These are phyloP conservation scores for Recurvomyces mirabilis DNA, from an alignment of 495 filamentous ascomycete species.

Conservation along the genomic window DNA sequence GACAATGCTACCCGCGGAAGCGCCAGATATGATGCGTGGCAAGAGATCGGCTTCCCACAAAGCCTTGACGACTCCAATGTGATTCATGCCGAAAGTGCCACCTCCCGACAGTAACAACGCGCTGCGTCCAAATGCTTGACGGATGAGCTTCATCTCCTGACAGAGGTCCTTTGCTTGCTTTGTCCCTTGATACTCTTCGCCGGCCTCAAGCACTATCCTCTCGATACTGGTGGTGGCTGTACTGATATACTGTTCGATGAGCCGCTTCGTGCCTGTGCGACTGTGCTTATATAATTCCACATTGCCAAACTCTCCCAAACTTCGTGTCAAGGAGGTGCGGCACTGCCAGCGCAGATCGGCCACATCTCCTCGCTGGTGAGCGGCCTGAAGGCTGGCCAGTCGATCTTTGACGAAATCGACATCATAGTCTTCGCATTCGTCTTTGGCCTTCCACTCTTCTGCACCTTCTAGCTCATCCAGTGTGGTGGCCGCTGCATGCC, in stretches of 20 bases:
- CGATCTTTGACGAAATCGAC: conserved; percentile 53
- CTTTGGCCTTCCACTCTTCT: conserved; percentile 65
- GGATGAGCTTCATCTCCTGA: conserved; percentile 61
- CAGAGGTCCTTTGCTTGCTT: conserved; percentile 56
- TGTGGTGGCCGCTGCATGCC: conserved; percentile 51
- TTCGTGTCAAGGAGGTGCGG: conserved; percentile 67
- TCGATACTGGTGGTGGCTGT: conserved; percentile 62
- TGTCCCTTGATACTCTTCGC: conserved; percentile 32
- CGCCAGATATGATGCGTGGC: conserved; percentile 85
- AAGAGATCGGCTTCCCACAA: conserved; percentile 65
- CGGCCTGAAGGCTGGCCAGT: conserved; percentile 62
- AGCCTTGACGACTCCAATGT: conserved; percentile 86
- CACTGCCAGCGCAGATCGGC: conserved; percentile 67
- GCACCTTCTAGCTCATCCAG: conserved; percentile 73
- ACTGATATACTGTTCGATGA: conserved; percentile 80
- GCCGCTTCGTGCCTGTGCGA: conserved; percentile 71
- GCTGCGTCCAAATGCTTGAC: conserved; percentile 81
- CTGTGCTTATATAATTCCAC: conserved; percentile 72
- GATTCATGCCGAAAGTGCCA: conserved; percentile 90
- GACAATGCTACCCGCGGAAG: conserved; percentile 90
- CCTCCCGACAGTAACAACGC: conserved; percentile 82
- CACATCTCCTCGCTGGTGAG: conserved; percentile 62
- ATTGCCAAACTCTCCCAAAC: conserved; percentile 78
- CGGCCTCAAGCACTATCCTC: conserved; percentile 51
- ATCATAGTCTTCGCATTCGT: conserved; percentile 58